Evolutionary conservation across 495 filamentous ascomycete genomes (phyloP).

Genomic region (Achaetomiella virescens): DNA sequence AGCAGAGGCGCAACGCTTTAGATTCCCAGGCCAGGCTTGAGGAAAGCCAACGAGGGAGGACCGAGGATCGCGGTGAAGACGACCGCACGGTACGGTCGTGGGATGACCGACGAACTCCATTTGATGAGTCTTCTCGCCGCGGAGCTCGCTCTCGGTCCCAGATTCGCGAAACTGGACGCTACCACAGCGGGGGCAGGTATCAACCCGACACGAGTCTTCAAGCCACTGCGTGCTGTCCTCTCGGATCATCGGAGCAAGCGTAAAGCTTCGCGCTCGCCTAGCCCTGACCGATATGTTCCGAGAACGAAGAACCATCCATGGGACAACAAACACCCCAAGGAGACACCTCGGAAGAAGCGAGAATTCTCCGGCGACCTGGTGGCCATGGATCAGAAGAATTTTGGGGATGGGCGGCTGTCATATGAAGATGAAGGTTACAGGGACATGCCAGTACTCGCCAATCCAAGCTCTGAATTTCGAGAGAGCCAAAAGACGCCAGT

Average conservation of each 20-base stretch:
- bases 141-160: background rate
- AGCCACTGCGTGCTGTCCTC: background rate
- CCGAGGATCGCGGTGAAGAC: too few species aligned
- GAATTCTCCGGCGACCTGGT: background rate
- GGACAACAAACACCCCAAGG: background rate
- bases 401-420: constrained; percentile 13
- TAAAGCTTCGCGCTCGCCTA: background rate
- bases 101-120: background rate
- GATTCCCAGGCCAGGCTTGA: background rate
- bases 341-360: background rate
- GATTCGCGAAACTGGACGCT: too few species aligned
- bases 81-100: background rate
- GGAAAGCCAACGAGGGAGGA: background rate
- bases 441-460: background rate
- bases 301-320: background rate
- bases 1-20: constrained; percentile 3
- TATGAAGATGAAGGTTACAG: constrained; percentile 12
- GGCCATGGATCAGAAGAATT: background rate
- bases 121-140: background rate
- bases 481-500: background rate
- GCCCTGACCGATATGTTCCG: background rate
- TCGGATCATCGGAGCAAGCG: background rate
- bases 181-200: background rate
- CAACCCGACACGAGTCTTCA: background rate
- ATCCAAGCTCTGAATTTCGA: background rate